These are phyloP conservation scores for Penicillium expansum DNA, from an alignment of 2,329 filamentous ascomycete species.

Conservation along the genomic window DNA sequence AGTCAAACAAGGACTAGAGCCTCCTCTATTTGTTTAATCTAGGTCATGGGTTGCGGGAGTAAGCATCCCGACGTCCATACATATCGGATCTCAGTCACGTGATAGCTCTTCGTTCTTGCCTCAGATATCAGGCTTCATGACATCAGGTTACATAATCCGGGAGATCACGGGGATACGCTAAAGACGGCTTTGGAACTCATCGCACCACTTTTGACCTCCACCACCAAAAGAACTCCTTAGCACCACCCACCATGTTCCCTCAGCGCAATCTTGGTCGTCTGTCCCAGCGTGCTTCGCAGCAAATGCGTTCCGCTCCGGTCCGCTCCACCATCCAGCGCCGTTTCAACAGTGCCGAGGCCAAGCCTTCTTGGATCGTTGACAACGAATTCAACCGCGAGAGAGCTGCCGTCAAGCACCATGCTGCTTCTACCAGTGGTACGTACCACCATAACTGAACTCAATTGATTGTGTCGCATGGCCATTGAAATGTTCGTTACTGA, in stretches of 20 bases:
- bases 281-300: slow-evolving; percentile 61
- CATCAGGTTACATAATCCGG: slow-evolving; percentile 28
- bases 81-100: slow-evolving; percentile 11
- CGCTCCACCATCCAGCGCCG: slow-evolving; percentile 65
- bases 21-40: neutral
- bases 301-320: slow-evolving; percentile 55
- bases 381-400: slow-evolving; percentile 95
- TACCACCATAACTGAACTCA: slow-evolving; percentile 23
- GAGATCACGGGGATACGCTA: slow-evolving; percentile 28
- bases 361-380: slow-evolving; percentile 64
- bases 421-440: slow-evolving; percentile 77
- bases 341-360: slow-evolving; percentile 61
- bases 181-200: slow-evolving; percentile 25
- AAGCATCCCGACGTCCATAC: neutral
- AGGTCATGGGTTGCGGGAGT: neutral
- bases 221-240: slow-evolving; percentile 24
- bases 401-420: slow-evolving; percentile 85
- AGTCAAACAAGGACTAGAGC: neutral
- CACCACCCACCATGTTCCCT: slow-evolving; percentile 57
- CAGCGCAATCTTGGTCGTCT: slow-evolving; percentile 61
- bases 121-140: slow-evolving; percentile 10
- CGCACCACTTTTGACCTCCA: slow-evolving; percentile 20
- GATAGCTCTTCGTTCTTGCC: too few species aligned
- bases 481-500: slow-evolving; percentile 20
- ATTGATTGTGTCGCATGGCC: slow-evolving; percentile 3